Base-by-base conservation (phyloP, 2,329 filamentous ascomycete genomes). In the Chalaropsis ovoidea region DNA sequence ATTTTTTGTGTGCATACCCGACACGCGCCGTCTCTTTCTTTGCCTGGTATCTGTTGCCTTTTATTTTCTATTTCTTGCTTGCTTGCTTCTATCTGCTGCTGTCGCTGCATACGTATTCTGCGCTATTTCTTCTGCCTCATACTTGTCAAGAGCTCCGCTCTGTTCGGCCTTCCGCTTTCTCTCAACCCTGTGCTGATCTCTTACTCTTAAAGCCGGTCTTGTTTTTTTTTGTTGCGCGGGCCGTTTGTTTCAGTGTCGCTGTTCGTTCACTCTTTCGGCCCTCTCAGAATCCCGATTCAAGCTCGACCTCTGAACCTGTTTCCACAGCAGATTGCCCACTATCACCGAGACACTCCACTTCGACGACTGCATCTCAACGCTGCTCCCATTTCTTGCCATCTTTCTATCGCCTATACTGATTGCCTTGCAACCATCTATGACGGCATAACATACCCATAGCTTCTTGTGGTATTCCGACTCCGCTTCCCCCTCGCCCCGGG, bases 121-220 rank as follows among this genome's bases (percentile, higher is more conserved):
- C 24, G 15, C 22, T 15, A 58, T 39, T 19, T 47, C 15, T 58
- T 58, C 54, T 39, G 54, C 24, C 19, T 13, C 31, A 17, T 39
- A 19, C 54, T 35, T 58, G 54, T 39, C n/a, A n/a, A 58, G 10
- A 39, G 35, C 35, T 39, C 35, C 8, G 35, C 27, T 58, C n/a
- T 35, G 15, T n/a, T 31, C 13, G n/a, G 10, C 39, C 27, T 35
- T 35, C 27, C 54, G 19, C 15, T 58, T 58, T 39, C 60, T 22
- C 31, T 41, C 42, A 31, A 43, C 39, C 39, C n/a, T 31, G 41
- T n/a, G 60, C 17, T 62, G 22, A 27, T 62, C 42, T 62, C 3
- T 61, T 61, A 58, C 42, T 62, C 3, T 61, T 61, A 58, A 58
- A 58, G 31, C 31, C 17, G 27, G 31, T 35, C 7, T 39, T 58